Base-by-base conservation (phyloP, 2,329 filamentous ascomycete species). In the Sporothrix humicola region DNA sequence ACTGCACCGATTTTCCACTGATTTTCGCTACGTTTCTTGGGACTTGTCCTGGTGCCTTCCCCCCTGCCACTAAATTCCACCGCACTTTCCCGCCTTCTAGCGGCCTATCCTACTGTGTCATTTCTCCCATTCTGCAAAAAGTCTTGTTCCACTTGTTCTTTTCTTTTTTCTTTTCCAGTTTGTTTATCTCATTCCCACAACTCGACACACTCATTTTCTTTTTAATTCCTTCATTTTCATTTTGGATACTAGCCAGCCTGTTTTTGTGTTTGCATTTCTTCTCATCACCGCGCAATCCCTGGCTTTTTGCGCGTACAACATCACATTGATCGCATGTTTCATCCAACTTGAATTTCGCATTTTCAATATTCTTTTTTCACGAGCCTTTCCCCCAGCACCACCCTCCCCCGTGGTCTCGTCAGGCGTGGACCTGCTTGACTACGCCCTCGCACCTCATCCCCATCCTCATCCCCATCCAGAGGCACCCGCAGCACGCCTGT, bases 11-110 rank as follows among this genome's bases (percentile, higher is more conserved):
- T 37, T 15, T 46, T 72, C 56, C 17, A 46, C 46, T 66, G 74
- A 42, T 44, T 42, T 61, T n/a, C 58, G 74, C 75, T 73, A 70
- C 58, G 73, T 66, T 73, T 52, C 68, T 74, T 50, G 46, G 31
- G 56, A 26, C 37, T 50, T 61, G 31, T 3, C 31, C 31, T 37
- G 31, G 31, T 61, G 50, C 44, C 65, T 46, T 54, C 50, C 52
- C 52, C n/a, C n/a, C n/a, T 54, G n/a, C 20, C 52, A 20, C 52
- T 23, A 23, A 42, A 23, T 23, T 69, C 50, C 72, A 54, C 46
- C 23, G 10, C 26, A 20, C 54, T 54, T 54, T 31, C 54, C 15
- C 48, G 15, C 63, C 42, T 48, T 52, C 26, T 44, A 61, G 44
- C 48, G 31, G 69, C 20, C 10, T 58, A 31, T 70, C n/a, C 31